These are phyloP conservation scores for Erucastrum elatum DNA, from an alignment of 345 rosid species.

Conservation along the genomic window DNA sequence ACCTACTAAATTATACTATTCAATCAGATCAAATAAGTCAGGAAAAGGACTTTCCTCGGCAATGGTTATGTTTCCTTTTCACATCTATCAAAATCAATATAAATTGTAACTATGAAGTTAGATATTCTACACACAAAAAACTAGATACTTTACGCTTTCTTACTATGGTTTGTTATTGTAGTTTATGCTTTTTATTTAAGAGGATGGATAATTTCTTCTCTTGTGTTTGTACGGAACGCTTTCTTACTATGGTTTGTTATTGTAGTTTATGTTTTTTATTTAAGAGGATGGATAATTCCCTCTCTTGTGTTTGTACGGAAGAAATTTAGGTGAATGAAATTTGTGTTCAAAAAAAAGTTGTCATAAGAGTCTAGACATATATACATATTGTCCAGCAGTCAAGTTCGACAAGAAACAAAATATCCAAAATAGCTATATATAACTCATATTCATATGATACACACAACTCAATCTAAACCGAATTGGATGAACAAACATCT, in stretches of 20 bases:
- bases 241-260: too few relatives aligned
- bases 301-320: too few relatives aligned
- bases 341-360: neutral
- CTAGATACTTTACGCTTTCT: too few relatives aligned
- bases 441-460: neutral
- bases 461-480: neutral
- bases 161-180: too few relatives aligned
- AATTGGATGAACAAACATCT: neutral
- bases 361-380: neutral
- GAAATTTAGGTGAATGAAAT: too few relatives aligned
- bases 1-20: constrained; percentile 5
- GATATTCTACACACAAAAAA: neutral
- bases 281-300: too few relatives aligned
- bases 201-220: too few relatives aligned
- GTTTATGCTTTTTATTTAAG: too few relatives aligned
- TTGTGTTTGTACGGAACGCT: too few relatives aligned
- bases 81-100: neutral
- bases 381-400: neutral
- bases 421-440: neutral
- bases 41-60: constrained; percentile 8
- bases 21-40: neutral
- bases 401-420: neutral
- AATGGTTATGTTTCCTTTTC: neutral
- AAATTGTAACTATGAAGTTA: too few relatives aligned
- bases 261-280: too few relatives aligned